These are phyloP conservation scores for Saksenaea oblongispora DNA, from an alignment of 371 early-diverging fungal genomes.

Conservation along the genomic window DNA sequence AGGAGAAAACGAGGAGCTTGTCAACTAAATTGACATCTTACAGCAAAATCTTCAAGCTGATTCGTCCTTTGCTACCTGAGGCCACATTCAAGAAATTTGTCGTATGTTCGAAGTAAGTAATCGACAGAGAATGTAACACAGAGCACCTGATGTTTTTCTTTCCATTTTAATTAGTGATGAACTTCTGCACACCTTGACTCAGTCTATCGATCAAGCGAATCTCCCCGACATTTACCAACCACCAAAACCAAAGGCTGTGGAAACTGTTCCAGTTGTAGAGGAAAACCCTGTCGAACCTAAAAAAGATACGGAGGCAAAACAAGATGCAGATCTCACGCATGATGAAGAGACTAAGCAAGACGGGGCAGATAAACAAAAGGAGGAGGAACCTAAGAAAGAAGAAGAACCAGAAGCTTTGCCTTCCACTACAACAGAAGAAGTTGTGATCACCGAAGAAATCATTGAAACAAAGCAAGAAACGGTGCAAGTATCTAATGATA, in stretches of 20 bases:
- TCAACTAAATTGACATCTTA: not conserved
- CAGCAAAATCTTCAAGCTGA: conserved; percentile 57
- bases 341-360: not conserved
- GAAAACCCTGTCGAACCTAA: not conserved
- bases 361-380: not conserved
- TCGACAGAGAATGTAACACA: not conserved
- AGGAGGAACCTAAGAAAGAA: conserved; percentile 5
- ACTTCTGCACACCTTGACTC: conserved; percentile 14
- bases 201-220: conserved; percentile 12
- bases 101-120: conserved; percentile 44
- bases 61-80: conserved; percentile 55
- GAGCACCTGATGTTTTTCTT: not conserved
- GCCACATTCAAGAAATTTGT: conserved; percentile 64
- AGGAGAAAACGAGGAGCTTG: not conserved
- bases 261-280: not conserved
- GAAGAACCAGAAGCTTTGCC: not conserved
- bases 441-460: not conserved
- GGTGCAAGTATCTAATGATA: not conserved
- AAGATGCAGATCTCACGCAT: not conserved
- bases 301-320: not conserved
- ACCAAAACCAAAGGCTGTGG: conserved; percentile 6
- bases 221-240: conserved; percentile 15
- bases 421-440: not conserved
- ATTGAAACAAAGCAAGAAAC: not conserved
- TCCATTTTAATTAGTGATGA: conserved; percentile 17